Evolutionary conservation across 805 yeast species (phyloP), one percentile per base, ranked within the genome.

Genomic region (Starmerella roubikii): DNA sequence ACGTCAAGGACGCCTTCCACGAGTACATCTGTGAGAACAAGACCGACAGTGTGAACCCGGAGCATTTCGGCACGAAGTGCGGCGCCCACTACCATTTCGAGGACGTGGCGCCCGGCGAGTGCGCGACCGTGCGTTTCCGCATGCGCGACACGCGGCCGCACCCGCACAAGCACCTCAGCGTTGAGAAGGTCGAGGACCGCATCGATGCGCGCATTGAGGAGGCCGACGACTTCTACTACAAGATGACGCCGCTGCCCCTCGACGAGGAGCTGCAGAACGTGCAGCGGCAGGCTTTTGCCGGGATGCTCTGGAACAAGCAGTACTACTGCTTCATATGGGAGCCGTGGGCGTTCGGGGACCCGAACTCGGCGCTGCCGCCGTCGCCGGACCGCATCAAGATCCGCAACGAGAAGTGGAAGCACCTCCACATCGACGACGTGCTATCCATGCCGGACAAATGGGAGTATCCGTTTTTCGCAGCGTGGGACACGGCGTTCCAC

Each of bases 401-500:
- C n/a, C 69, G 96, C 58, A 85, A 85, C 60, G 69, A 72, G 52
- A 85, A 81, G 40, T 85, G 96, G 96, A 73, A 72, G 52, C 93
- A 85, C 58, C 64, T 85, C 57, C 83, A 83, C 61, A 78, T 81
- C 53, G 88, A 83, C 55, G 94, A 85, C 58, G 71, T 85, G 34
- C 66, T 85, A 50, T 81, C 93, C 1, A 69, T 85, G 66, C 95
- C 95, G 2, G 96, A 85, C 56, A 86, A 84, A 57, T 85, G 94
- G 83, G 96, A 85, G 60, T 85, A 85, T 59, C 94, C 94, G 11
- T 85, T 85, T 57, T 85, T 85, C 58, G 94, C 95, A 13, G 88
- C 94, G 3, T 85, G 96, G 96, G 96, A 85, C 59, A 78, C 93
- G 4, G 93, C 94, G 0, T 85, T 85, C 74, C 96, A 85, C 61